Percentiles rank a stretch among this genome's conserved stretches.
Conservation (phyloP, 768 basidiomycete genomes). For the Hebeloma cylindrosporum region DNA sequence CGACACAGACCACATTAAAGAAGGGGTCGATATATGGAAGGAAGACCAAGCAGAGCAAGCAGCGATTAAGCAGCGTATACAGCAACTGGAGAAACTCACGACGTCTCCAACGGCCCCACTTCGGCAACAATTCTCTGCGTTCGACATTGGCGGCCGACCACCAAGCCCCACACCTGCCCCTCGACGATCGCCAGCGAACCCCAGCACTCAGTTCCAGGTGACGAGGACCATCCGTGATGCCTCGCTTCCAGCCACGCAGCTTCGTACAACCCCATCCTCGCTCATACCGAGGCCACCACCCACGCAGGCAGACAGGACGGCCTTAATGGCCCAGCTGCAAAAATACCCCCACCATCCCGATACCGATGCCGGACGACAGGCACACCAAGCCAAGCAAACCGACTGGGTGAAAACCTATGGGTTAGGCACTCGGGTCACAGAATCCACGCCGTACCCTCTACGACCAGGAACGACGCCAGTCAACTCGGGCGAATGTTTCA, state of each 20-base stretch:
- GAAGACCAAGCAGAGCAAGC: constrained; percentile 5
- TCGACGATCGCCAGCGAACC: too few species aligned
- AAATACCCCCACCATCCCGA: constrained; percentile 13
- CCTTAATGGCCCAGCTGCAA: background rate
- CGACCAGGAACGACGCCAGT: constrained; percentile 20
- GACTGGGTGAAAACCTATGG: constrained; percentile 6
- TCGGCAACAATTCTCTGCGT: too few species aligned
- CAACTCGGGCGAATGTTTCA: constrained; percentile 19
- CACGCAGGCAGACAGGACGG: background rate
- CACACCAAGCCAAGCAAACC: constrained; percentile 11
- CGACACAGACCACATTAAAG: background rate
- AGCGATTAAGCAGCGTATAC: background rate
- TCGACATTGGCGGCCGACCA: too few species aligned
- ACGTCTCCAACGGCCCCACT: too few species aligned
- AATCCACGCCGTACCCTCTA: constrained; percentile 22
- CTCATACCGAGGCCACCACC: background rate
- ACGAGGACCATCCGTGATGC: too few species aligned
- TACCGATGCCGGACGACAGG: constrained; percentile 12
- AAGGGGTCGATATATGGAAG: constrained; percentile 8
- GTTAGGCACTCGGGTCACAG: background rate
- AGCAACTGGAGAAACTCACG: too few species aligned
- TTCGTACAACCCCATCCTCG: background rate
- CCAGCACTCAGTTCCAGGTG: too few species aligned
- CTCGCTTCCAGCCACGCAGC: too few species aligned
- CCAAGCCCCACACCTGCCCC: too few species aligned